A percentile compares a stretch with the other conserved stretches of the same genome.
Conservation (phyloP, 306 rosid species). For the Aeschynomene evenia region DNA sequence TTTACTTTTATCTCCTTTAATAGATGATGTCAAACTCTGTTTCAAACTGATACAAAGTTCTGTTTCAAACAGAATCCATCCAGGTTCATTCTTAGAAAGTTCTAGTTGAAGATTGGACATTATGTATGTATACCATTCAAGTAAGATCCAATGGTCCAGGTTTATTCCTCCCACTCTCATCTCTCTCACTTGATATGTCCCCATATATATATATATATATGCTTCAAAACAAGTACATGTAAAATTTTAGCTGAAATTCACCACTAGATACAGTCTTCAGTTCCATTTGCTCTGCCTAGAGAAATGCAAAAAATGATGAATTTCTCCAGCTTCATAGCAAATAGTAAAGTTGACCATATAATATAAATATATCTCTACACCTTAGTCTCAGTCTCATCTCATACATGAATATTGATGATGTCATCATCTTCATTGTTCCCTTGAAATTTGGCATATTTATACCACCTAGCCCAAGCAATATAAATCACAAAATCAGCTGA, state of each 20-base stretch:
- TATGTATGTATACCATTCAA: too few relatives aligned
- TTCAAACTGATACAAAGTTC: neutral
- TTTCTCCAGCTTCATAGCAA: slow-evolving; percentile 28
- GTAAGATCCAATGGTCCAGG: too few relatives aligned
- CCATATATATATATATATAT: neutral
- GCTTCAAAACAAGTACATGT: neutral
- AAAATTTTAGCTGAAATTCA: neutral
- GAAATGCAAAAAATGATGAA: neutral
- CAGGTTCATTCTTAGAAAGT: neutral
- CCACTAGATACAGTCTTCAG: neutral
- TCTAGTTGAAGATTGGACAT: neutral
- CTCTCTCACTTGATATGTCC: too few relatives aligned
- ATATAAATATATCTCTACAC: neutral
- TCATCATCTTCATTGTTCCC: slow-evolving; percentile 35
- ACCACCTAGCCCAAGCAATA: slow-evolving; percentile 66
- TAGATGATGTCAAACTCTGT: too few relatives aligned
- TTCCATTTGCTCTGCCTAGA: slow-evolving; percentile 6
- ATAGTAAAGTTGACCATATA: neutral
- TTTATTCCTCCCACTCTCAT: too few relatives aligned
- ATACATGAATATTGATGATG: neutral
- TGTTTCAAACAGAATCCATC: neutral
- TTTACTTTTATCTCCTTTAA: too few relatives aligned
- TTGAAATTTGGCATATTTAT: slow-evolving; percentile 64
- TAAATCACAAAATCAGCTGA: slow-evolving; percentile 50
- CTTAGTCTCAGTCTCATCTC: neutral